Evolutionary conservation across 2,329 filamentous ascomycete genomes (phyloP).

Genomic region (Curvularia eragrostidis): DNA sequence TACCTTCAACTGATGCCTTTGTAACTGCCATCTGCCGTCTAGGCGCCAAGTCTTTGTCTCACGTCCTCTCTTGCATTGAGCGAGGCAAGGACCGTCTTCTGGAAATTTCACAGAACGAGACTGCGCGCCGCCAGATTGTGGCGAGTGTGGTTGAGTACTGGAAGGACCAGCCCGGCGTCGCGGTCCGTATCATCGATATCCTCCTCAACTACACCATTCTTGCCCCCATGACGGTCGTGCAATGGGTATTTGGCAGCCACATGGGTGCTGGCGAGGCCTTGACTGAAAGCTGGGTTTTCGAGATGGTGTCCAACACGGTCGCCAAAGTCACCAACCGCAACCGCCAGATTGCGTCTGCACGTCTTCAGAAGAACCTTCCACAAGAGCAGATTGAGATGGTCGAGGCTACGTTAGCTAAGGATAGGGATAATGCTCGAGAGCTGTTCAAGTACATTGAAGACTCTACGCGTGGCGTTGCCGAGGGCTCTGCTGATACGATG

Average conservation of each 20-base stretch:
- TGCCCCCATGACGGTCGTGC: conserved; percentile 80
- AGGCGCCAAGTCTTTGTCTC: conserved; percentile 93
- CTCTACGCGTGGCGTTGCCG: conserved; percentile 73
- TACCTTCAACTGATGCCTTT: conserved; percentile 91
- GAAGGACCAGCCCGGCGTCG: conserved; percentile 89
- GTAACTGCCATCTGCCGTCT: conserved; percentile 92
- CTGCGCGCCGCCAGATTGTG: conserved; percentile 85
- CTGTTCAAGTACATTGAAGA: conserved; percentile 85
- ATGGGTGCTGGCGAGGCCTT: conserved; percentile 71
- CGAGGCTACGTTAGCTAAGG: conserved; percentile 71
- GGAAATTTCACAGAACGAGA: conserved; percentile 74
- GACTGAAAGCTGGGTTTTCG: conserved; percentile 78
- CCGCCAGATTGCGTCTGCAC: conserved; percentile 75
- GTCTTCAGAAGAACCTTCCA: conserved; percentile 63
- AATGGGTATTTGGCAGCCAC: conserved; percentile 82
- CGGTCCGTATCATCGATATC: conserved; percentile 93
- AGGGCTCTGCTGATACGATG: conserved; percentile 74
- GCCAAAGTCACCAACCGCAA: conserved; percentile 88
- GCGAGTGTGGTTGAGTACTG: conserved; percentile 91
- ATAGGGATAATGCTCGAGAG: conserved; percentile 76
- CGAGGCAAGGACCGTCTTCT: conserved; percentile 89
- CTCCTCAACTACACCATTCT: conserved; percentile 97
- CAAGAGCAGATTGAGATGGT: conserved; percentile 66
- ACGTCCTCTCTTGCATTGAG: conserved; percentile 94
- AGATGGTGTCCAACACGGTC: conserved; percentile 88